Evolutionary conservation across 345 rosid genomes (phyloP), one percentile per base, ranked within the genome.

Genomic region (Eucalyptus cladocalyx): DNA sequence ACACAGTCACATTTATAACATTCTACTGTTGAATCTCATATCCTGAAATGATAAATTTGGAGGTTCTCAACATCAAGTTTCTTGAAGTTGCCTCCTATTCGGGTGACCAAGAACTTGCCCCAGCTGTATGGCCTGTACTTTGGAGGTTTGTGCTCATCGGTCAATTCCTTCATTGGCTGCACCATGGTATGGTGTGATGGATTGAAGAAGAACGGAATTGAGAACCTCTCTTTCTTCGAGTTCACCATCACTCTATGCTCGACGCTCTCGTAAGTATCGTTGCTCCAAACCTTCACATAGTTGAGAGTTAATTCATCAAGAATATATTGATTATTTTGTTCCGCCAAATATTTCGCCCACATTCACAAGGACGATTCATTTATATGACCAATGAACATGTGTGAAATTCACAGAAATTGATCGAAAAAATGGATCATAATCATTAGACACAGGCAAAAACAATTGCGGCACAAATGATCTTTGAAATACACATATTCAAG

Each of bases 201-300:
- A 88, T 92, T 91, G 86, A 96, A 94, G 95, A 97, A 94, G 89
- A 92, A 93, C 8, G 98, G 96, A 56, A 95, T 89, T 4, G 98
- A 96, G 89, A 91, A 94, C 89, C 97, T 94, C 87, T 96, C 98
- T 91, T 88, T 95, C 90, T 92, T 87, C 7, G 96, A 85, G 88
- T 97, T 96, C 91, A 93, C 97, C 58, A 93, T 91, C 88, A 93
- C 98, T 89, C 98, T 95, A 86, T 97, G 98, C 93, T 97, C 99
- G 86, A 94, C 95, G 91, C 97, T 97, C 94, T 94, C 94, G n/a
- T 95, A 97, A 80, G 69, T 69, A 17, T 94, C 97, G 81, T 97
- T 96, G 92, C 94, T 95, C 98, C 99, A 97, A 12, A 94, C 98
- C 99, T 97, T 30, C 19, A 65, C 19, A 65, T 14, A 7, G 10